Base-by-base conservation (phyloP, 1,284 basidiomycete species). In the Wallemia hederae region DNA sequence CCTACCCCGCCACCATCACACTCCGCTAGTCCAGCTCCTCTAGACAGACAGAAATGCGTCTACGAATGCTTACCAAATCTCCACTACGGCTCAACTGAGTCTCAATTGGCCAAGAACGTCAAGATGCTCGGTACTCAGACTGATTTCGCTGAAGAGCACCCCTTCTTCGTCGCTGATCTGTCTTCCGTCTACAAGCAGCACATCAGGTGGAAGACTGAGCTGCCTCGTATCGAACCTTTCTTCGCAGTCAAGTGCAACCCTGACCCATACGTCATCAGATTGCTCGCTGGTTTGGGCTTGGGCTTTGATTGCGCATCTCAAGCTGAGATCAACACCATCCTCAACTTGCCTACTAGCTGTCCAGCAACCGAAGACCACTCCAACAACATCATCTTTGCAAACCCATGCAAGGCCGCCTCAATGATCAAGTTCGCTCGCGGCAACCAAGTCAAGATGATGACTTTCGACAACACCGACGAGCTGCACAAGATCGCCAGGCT, bases 281-380 rank as follows among this genome's bases (percentile, higher is more conserved):
- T 98, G 59, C 80, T 98, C 49, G 86, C 89, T 14, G 80, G 83
- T 25, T 74, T 97, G 63, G 92, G 92, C 49, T 76, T 84, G 1
- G 89, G 89, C 17, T 99, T 98, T 73, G 94, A 98, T 73, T 98
- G 94, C 68, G 94, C 94, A n/a, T 97, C 91, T 55, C 85, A 88
- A 66, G 82, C 83, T 63, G 94, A 99, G 73, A 97, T 99, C 66
- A 75, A 79, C 26, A 78, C 80, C 63, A 83, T 98, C 14, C 76
- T 97, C 27, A 74, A 75, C 25, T 72, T 92, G 14, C 81, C 89
- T 1, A 75, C 76, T 22, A 67, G 67, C 17, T 70, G 71, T 1
- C 64, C 66, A 2, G 66, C 70, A 11, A 49, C 39, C 5, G 39
- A 49, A 49, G n/a, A 49, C 19, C 39, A 9, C 5, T 49, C 39